phyloP scores from a whole-genome alignment of 78 protist species.

The Paratrimastix pyriformis region DNA sequence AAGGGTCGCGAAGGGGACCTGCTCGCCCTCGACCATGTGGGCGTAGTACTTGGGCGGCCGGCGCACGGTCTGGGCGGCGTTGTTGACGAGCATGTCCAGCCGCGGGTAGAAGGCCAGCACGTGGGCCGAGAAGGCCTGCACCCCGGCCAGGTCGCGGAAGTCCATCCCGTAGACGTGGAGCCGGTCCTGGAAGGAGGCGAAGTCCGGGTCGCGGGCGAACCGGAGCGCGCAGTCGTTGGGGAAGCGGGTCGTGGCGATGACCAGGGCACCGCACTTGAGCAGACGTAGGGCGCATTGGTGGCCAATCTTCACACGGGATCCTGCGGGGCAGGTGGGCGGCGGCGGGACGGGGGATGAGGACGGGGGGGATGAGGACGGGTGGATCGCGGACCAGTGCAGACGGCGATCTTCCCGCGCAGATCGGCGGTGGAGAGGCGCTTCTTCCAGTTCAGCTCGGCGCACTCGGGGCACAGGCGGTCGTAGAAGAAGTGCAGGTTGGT shows the following conservation, averaged over 20 bases:
- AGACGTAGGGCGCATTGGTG: slow-evolving; percentile 23
- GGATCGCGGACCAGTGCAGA: slow-evolving; percentile 51
- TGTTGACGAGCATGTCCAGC: slow-evolving; percentile 52
- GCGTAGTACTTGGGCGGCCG: slow-evolving; percentile 44
- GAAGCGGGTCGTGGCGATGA: slow-evolving; percentile 55
- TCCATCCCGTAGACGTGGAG: slow-evolving; percentile 50
- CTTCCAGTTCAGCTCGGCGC: slow-evolving; percentile 44
- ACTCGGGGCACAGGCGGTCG: slow-evolving; percentile 44
- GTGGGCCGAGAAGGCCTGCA: slow-evolving; percentile 22
- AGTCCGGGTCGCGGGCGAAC: slow-evolving; percentile 38
- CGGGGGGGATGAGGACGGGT: not conserved
- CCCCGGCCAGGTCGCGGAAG: slow-evolving; percentile 29
- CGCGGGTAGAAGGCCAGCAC: slow-evolving; percentile 17
- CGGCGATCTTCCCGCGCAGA: slow-evolving; percentile 28
- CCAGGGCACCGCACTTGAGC: slow-evolving; percentile 40
- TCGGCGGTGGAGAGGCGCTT: slow-evolving; percentile 33
- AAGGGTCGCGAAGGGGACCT: not conserved
- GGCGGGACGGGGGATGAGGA: not conserved
- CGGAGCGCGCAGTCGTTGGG: slow-evolving; percentile 48
- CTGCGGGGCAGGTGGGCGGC: not conserved
- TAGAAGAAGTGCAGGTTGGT: not conserved
- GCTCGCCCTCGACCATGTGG: slow-evolving; percentile 27
- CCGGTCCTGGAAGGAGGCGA: slow-evolving; percentile 5
- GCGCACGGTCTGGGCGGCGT: slow-evolving; percentile 60
- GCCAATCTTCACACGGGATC: slow-evolving; percentile 14